Evolutionary conservation across 1,284 basidiomycete genomes (phyloP).

Genomic region (Wolfiporia cocos): DNA sequence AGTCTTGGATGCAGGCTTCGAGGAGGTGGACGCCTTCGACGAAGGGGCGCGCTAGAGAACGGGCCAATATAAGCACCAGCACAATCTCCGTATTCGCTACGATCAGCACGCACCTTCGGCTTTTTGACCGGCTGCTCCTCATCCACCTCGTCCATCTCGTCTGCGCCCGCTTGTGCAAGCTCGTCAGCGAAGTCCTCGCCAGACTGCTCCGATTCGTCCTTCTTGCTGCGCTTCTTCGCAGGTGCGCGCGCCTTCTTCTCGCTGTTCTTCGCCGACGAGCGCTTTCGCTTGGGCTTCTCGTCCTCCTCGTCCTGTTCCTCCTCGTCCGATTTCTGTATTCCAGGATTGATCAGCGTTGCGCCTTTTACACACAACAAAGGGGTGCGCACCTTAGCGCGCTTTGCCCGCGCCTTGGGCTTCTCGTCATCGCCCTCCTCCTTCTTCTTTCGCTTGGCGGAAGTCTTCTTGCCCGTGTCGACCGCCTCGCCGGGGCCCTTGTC

Average conservation of each 20-base stretch:
- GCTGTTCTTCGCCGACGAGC: conserved; percentile 20
- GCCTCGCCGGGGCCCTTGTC: conserved; percentile 40
- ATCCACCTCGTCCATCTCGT: conserved; percentile 27
- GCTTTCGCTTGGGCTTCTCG: conserved; percentile 6
- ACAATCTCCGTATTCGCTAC: neutral
- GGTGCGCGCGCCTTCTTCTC: conserved; percentile 33
- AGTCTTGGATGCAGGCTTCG: conserved; percentile 13
- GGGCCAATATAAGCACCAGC: neutral
- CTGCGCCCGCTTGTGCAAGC: conserved; percentile 26
- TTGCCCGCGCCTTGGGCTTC: conserved; percentile 30
- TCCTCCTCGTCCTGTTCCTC: conserved; percentile 17
- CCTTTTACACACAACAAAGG: conserved; percentile 1
- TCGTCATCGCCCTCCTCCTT: conserved; percentile 29
- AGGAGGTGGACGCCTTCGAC: conserved; percentile 18
- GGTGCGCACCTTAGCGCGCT: conserved; percentile 28
- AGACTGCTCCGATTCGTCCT: conserved; percentile 31
- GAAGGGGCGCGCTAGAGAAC: conserved; percentile 19
- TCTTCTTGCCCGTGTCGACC: conserved; percentile 25
- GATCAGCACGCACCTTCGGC: conserved; percentile 26
- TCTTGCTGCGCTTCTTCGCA: conserved; percentile 27
- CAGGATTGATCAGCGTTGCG: conserved; percentile 2
- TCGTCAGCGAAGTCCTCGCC: conserved; percentile 30
- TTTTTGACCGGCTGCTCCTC: conserved; percentile 26
- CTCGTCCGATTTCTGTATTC: conserved; percentile 16
- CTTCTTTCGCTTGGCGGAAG: conserved; percentile 26